These are phyloP conservation scores for Coniferiporia weirii DNA, from an alignment of 1,284 basidiomycete species.

Conservation along the genomic window DNA sequence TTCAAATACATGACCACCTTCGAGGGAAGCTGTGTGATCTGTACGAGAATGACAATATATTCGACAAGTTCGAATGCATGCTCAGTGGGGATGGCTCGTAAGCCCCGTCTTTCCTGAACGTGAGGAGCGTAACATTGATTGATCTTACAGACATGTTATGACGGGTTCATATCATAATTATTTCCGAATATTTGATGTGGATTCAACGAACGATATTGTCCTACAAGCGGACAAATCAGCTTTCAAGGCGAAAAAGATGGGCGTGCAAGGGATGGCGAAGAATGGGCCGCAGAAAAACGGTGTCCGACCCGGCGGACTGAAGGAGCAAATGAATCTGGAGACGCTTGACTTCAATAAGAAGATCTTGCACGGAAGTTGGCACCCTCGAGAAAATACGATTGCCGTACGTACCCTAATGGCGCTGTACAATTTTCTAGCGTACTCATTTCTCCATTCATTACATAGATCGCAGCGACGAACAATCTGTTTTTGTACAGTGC, in stretches of 20 bases:
- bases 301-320: slow-evolving; percentile 56
- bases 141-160: slow-evolving; percentile 69
- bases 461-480: slow-evolving; percentile 89
- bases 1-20: slow-evolving; percentile 98
- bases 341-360: slow-evolving; percentile 99
- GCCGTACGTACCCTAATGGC: slow-evolving; percentile 54
- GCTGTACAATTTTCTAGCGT: background rate
- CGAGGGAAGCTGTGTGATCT: slow-evolving; percentile 97
- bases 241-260: slow-evolving; percentile 99
- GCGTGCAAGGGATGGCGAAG: slow-evolving; percentile 67
- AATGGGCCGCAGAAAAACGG: slow-evolving; percentile 71
- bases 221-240: slow-evolving; percentile 99
- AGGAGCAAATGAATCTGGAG: slow-evolving; percentile 86
- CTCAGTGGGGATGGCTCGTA: slow-evolving; percentile 95
- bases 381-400: slow-evolving; percentile 96
- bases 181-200: slow-evolving; percentile 98
- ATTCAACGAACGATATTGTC: slow-evolving; percentile 86
- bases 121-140: slow-evolving; percentile 11
- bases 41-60: slow-evolving; percentile 99
- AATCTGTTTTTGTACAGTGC: slow-evolving; percentile 87
- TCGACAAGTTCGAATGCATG: slow-evolving; percentile 99
- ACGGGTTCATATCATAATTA: slow-evolving; percentile 99
- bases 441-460: slow-evolving; percentile 10
- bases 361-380: slow-evolving; percentile 96
- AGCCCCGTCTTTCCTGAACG: slow-evolving; percentile 28